Evolutionary conservation across 139 green algal genomes (phyloP), one percentile per base, ranked within the genome.

Genomic region (Coccomyxa sp.): DNA sequence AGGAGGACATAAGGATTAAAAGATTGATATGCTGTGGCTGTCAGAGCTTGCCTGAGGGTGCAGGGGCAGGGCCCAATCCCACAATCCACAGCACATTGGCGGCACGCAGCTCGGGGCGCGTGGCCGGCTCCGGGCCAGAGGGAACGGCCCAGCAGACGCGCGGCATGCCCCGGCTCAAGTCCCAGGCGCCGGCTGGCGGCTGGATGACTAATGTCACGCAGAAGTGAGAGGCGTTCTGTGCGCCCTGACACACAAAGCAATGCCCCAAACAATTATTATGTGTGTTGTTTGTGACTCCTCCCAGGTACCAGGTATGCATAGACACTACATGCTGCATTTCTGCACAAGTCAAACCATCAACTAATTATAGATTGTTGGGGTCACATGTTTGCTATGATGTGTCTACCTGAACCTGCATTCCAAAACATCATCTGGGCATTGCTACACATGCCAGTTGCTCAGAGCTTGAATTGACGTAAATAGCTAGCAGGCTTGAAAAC

Each of bases 141-240:
- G 87, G 86, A 23, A 81, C 66, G 15, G 86, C 88, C 91, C 91
- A 93, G 68, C 82, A 88, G 0, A 84, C 87, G 4, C 79, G 45
- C 57, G 92, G 68, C 15, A 82, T 86, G 0, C 81, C 86, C 21
- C 74, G 81, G 23, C 76, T 77, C 21, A 85, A 84, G 25, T 28
- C 27, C 17, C 88, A 80, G 16, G 78, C 82, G 0, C 84, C 78
- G 0, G 77, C 51, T n/a, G 91, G 91, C 12, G 90, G 89, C 79
- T 92, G 85, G 27, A 94, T 90, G 10, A 94, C 91, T 10, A 94
- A 81, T 9, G 89, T 91, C 14, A 92, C 57, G 81, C 91, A 94
- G 77, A 93, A 93, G 81, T 93, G 91, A 0, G 86, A 90, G 66
- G 38, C 38, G 38, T 51, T 51, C 38, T 51, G 38, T 7, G 38